Percentiles rank a stretch among this genome's conserved stretches.
These are phyloP conservation scores for Boletellus deceptivus DNA, from an alignment of 1,284 basidiomycete species.

Conservation along the genomic window DNA sequence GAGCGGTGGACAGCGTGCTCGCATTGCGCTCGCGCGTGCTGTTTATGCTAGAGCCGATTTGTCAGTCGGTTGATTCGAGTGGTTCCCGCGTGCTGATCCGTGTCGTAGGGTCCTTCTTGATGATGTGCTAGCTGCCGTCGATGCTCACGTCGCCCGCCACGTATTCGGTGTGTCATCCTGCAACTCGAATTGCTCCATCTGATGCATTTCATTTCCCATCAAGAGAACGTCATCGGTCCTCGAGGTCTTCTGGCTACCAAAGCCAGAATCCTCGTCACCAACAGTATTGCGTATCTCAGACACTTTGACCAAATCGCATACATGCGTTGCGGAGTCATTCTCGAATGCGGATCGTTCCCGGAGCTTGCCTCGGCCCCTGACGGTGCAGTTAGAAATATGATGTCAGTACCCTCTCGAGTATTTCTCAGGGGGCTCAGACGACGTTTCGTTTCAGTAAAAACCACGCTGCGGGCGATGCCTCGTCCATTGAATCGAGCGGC, in stretches of 20 bases:
- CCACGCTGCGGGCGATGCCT: constrained; percentile 35
- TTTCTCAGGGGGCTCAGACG: not conserved
- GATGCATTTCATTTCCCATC: not conserved
- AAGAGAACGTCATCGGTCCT: constrained; percentile 88
- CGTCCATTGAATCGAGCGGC: constrained; percentile 46
- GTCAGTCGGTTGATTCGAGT: no score
- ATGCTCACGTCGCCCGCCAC: constrained; percentile 73
- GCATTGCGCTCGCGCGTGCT: no score
- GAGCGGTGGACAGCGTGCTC: constrained; percentile 34
- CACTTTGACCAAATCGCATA: constrained; percentile 81
- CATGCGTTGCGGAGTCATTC: constrained; percentile 80
- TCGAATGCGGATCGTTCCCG: constrained; percentile 75
- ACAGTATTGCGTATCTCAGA: constrained; percentile 82
- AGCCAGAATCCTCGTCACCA: constrained; percentile 87
- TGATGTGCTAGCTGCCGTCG: constrained; percentile 53
- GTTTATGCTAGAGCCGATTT: no score
- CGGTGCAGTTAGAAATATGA: constrained; percentile 75
- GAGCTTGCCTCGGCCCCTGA: constrained; percentile 62
- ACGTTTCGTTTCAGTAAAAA: not conserved
- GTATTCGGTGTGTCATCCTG: constrained; percentile 46
- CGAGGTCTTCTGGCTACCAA: constrained; percentile 82
- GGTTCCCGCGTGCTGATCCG: no score
- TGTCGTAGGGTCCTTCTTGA: constrained; percentile 26
- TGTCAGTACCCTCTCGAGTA: constrained; percentile 47
- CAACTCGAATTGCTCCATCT: not conserved